Conservation (phyloP, 257 asterid species). For the Nicotiana tabacum region DNA sequence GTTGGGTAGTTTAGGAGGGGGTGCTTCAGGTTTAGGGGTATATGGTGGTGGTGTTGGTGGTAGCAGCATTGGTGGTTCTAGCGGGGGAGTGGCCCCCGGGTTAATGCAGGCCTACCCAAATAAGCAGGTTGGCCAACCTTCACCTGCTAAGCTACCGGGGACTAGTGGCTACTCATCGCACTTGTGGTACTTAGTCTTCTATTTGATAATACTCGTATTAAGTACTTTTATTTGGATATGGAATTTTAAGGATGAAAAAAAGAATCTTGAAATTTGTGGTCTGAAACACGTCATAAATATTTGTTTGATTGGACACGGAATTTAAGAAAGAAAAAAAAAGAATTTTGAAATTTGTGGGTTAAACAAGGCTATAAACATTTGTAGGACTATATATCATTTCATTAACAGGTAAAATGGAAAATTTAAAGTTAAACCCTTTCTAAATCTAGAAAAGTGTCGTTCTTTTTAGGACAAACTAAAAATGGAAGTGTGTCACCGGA, state of each 20-base stretch:
- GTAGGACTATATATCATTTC: too few relatives aligned
- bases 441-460: neutral
- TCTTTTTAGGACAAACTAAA: neutral
- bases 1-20: constrained; percentile 25
- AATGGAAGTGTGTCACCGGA: neutral
- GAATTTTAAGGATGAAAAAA: too few relatives aligned
- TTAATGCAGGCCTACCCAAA: constrained; percentile 51
- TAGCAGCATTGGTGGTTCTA: constrained; percentile 4
- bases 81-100: constrained; percentile 21
- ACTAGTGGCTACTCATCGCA: constrained; percentile 32
- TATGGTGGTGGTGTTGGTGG: constrained; percentile 16
- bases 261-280: too few relatives aligned
- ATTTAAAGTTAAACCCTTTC: too few relatives aligned
- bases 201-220: neutral
- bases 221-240: neutral
- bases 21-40: constrained; percentile 21
- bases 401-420: too few relatives aligned
- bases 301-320: too few relatives aligned
- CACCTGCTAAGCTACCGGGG: constrained; percentile 31
- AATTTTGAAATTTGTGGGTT: too few relatives aligned
- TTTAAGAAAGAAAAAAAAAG: too few relatives aligned
- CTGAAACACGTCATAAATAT: too few relatives aligned
- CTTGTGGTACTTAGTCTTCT: constrained; percentile 36
- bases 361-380: too few relatives aligned
- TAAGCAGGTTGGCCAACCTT: constrained; percentile 36